These are phyloP conservation scores for Alternaria gansuensis DNA, from an alignment of 2,329 filamentous ascomycete species.

Conservation along the genomic window DNA sequence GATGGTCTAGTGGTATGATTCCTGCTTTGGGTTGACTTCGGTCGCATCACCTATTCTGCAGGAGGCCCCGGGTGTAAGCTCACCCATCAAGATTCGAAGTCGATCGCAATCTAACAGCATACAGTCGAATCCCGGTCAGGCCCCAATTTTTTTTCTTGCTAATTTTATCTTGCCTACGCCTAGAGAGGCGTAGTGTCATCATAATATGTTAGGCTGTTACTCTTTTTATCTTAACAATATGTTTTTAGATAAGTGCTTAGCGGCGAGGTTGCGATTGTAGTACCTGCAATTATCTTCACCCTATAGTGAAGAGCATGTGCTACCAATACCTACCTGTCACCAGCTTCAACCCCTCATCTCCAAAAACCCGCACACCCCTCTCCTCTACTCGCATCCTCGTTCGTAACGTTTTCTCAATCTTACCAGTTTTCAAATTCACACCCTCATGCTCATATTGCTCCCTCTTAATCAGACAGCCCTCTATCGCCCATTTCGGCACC, in stretches of 20 bases:
- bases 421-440: slow-evolving; percentile 39
- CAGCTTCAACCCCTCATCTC: slow-evolving; percentile 34
- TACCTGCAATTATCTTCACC: too few species aligned
- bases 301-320: background rate
- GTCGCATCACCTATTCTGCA: slow-evolving; percentile 31
- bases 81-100: slow-evolving; percentile 26
- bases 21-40: slow-evolving; percentile 33
- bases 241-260: background rate
- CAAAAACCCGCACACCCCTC: slow-evolving; percentile 38
- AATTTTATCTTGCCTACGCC: too few species aligned
- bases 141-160: slow-evolving; percentile 33
- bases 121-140: slow-evolving; percentile 43
- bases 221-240: background rate
- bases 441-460: slow-evolving; percentile 45
- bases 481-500: slow-evolving; percentile 46
- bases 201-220: fast-evolving
- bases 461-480: slow-evolving; percentile 45
- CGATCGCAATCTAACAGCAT: slow-evolving; percentile 21
- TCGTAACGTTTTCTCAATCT: slow-evolving; percentile 34
- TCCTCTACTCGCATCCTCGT: slow-evolving; percentile 40
- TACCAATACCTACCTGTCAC: slow-evolving; percentile 41
- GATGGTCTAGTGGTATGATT: slow-evolving; percentile 42
- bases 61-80: slow-evolving; percentile 44
- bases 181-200: background rate
- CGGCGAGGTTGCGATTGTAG: too few species aligned